Evolutionary conservation across 1,139 yeast species (phyloP).

Genomic region (Pichia sp.): DNA sequence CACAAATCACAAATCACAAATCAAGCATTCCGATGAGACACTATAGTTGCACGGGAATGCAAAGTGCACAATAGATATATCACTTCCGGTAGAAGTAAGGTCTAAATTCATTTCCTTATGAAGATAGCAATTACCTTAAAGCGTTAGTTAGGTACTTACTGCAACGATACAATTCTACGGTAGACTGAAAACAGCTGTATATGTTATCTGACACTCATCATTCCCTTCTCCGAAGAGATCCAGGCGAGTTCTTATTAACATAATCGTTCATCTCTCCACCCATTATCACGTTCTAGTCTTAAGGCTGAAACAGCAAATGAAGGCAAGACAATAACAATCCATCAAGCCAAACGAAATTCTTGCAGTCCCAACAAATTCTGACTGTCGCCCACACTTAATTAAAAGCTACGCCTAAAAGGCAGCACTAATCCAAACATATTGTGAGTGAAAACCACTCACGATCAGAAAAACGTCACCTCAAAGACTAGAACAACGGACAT

Average conservation of each 20-base stretch:
- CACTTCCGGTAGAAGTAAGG: too few species aligned
- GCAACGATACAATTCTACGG: too few species aligned
- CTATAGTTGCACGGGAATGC: too few species aligned
- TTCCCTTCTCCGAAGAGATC: slow-evolving; percentile 23
- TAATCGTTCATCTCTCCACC: slow-evolving; percentile 25
- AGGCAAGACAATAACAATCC: not conserved
- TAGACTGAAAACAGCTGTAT: slow-evolving; percentile 20
- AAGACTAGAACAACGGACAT: slow-evolving; percentile 8
- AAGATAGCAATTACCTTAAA: too few species aligned
- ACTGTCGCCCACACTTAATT: too few species aligned
- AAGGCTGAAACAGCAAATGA: slow-evolving; percentile 11
- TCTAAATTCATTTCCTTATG: too few species aligned
- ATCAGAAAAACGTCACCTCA: slow-evolving; percentile 1
- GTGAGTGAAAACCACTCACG: slow-evolving; percentile 13
- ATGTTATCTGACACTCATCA: slow-evolving; percentile 31
- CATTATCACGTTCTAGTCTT: slow-evolving; percentile 27
- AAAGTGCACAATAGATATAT: too few species aligned
- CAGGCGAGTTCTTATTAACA: slow-evolving; percentile 31
- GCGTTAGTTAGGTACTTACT: too few species aligned
- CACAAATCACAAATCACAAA: too few species aligned
- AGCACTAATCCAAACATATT: slow-evolving; percentile 2
- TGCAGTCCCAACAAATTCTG: too few species aligned
- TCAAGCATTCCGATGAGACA: too few species aligned
- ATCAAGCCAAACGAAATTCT: too few species aligned
- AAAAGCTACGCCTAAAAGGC: slow-evolving; percentile 6